Evolutionary conservation across 2,329 filamentous ascomycete species (phyloP).

Genomic region (Exophiala lecanii-corni): DNA sequence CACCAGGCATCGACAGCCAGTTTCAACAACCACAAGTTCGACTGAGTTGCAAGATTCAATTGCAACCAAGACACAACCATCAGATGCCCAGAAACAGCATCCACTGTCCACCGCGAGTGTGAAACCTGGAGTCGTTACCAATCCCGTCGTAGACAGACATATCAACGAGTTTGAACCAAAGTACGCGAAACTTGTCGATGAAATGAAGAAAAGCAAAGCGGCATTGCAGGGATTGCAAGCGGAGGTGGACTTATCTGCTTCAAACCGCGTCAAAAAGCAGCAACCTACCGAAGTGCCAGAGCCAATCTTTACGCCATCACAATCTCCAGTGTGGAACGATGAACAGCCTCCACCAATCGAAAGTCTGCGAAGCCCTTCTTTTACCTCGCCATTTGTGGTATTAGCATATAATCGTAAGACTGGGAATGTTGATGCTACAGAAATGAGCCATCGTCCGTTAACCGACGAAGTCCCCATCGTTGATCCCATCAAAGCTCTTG

Average conservation of each 20-base stretch:
- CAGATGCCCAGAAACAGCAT: slow-evolving; percentile 5
- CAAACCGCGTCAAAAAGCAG: not conserved
- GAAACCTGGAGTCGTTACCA: slow-evolving; percentile 20
- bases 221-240: slow-evolving; percentile 1
- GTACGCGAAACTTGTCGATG: slow-evolving; percentile 19
- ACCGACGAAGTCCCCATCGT: slow-evolving; percentile 10
- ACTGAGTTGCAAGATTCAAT: not conserved
- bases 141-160: slow-evolving; percentile 21
- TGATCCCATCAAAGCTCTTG: slow-evolving; percentile 33
- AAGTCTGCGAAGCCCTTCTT: slow-evolving; percentile 6
- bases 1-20: slow-evolving; percentile 13
- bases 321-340: slow-evolving; percentile 20
- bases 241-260: not conserved
- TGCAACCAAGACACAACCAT: not conserved
- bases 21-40: not conserved
- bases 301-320: slow-evolving; percentile 14
- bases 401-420: slow-evolving; percentile 24
- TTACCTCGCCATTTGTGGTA: slow-evolving; percentile 19
- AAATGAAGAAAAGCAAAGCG: slow-evolving; percentile 12
- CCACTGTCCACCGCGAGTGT: slow-evolving; percentile 20
- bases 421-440: slow-evolving; percentile 19
- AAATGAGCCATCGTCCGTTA: slow-evolving; percentile 13
- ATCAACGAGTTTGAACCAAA: slow-evolving; percentile 23
- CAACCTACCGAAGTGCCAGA: slow-evolving; percentile 11
- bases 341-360: slow-evolving; percentile 20